Base-by-base conservation (phyloP, 2,329 filamentous ascomycete genomes). In the Chalara sp. region DNA sequence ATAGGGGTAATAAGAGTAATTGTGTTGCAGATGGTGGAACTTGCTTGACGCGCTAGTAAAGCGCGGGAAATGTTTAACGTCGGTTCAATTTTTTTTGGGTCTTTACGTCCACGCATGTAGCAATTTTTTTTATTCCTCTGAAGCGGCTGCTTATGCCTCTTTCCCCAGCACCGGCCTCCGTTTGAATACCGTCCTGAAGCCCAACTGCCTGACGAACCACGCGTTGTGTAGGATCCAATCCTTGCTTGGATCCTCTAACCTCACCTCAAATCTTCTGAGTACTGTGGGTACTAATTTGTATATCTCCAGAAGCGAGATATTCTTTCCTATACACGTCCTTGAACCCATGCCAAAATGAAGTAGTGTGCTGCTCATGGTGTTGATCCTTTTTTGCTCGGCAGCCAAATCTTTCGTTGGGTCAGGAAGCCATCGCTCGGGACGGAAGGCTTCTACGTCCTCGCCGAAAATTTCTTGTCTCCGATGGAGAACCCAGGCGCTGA, bases 401-500 rank as follows among this genome's bases (percentile, higher is more conserved):
- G 65, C 67, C 4, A 58, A 50, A 30, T 68, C 64, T 30, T 62
- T 61, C 0, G 49, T 65, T 52, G 72, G 68, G n/a, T 75, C 73
- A 1, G 71, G 67, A 3, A 81, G 61, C 77, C 86, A 89, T 42
- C 87, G 68, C 66, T 90, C 86, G 0, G 87, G 87, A 10, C 81
- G 69, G 64, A 79, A 92, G 0, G 63, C 67, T 43, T 89, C 81
- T 0, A 80, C 79, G 54, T 90, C 82, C 0, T 72, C 64, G 2
- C 86, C 86, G 59, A 87, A 92, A 32, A 90, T 72, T 49, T 83
- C 80, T 5, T 75, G 72, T 2, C 81, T 76, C 3, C 83, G 76
- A 60, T 91, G 86, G 33, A 91, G 72, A 12, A 89, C 80, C 86
- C 86, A 90, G 0, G 86, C 80, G 48, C 81, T 88, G 63, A 81